These are phyloP conservation scores for sorghum (Sorghum bicolor) DNA, from an alignment of 176 grass and related monocot species.

Conservation along the genomic window DNA sequence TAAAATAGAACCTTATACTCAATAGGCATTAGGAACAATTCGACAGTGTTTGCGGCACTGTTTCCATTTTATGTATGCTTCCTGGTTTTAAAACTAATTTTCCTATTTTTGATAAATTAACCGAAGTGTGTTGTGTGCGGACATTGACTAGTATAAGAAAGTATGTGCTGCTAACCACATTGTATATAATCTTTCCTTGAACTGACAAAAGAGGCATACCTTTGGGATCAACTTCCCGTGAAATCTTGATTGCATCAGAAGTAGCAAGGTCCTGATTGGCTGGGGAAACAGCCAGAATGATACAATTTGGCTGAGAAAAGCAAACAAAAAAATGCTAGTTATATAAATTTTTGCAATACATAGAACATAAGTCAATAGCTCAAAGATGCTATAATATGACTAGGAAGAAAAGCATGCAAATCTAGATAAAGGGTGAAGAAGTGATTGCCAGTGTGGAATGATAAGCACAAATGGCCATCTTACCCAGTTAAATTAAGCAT, in stretches of 20 bases:
- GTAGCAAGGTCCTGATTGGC: constrained; percentile 99
- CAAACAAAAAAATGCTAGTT: background rate
- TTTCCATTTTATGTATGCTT: background rate
- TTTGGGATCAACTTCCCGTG: constrained; percentile 97
- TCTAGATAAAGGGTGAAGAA: background rate
- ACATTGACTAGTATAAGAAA: background rate
- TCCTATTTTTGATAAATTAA: background rate
- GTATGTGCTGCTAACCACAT: background rate
- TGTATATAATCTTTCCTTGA: background rate
- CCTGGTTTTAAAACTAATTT: background rate
- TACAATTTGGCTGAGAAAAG: constrained; percentile 84
- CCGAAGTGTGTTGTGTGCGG: background rate
- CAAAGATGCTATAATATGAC: background rate
- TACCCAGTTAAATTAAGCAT: constrained; percentile 5
- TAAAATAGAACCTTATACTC: background rate
- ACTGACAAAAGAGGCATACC: constrained; percentile 43
- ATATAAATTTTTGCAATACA: background rate
- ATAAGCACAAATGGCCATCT: background rate
- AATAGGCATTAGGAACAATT: background rate
- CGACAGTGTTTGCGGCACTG: background rate
- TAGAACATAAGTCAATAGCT: background rate
- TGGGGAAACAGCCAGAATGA: constrained; percentile 98
- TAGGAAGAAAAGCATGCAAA: constrained; percentile 7
- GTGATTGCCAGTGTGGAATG: background rate
- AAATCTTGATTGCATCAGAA: constrained; percentile 99